Evolutionary conservation across 2,329 filamentous ascomycete species (phyloP).

Genomic region (Colletotrichum chlorophyti): DNA sequence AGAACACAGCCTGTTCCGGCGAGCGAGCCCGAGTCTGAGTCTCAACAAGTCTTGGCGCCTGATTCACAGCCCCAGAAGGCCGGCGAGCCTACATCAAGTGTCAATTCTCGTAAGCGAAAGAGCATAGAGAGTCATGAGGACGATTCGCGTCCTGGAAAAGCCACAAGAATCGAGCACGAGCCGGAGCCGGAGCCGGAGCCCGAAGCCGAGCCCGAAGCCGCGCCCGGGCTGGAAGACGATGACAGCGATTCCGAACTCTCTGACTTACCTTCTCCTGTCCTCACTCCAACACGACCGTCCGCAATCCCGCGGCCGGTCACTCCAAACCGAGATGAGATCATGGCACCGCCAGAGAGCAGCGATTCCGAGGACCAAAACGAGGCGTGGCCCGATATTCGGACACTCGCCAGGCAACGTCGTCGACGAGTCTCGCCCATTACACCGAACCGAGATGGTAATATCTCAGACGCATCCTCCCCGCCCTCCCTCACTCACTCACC

Average conservation of each 20-base stretch:
- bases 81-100: conserved; percentile 36
- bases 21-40: conserved; percentile 16
- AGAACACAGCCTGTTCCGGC: conserved; percentile 42
- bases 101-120: conserved; percentile 62
- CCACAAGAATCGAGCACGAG: conserved; percentile 36
- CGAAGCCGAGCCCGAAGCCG: too few species aligned
- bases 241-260: conserved; percentile 43
- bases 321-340: conserved; percentile 55
- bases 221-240: conserved; percentile 30
- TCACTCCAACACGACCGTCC: conserved; percentile 32
- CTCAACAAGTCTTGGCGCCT: conserved; percentile 33
- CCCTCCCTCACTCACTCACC: conserved; percentile 73
- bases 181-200: too few species aligned
- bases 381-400: conserved; percentile 59
- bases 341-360: conserved; percentile 64
- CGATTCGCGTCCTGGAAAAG: conserved; percentile 45
- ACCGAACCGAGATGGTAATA: conserved; percentile 45
- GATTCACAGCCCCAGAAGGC: conserved; percentile 34
- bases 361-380: conserved; percentile 51
- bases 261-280: conserved; percentile 42
- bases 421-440: conserved; percentile 45
- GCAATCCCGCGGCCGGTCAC: conserved; percentile 45
- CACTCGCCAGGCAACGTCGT: conserved; percentile 52
- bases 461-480: conserved; percentile 67
- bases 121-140: conserved; percentile 52